Percentiles rank a stretch among this genome's conserved stretches.
Conservation (phyloP, 371 early-diverging fungal species). For the Syncephalastrum monosporum region DNA sequence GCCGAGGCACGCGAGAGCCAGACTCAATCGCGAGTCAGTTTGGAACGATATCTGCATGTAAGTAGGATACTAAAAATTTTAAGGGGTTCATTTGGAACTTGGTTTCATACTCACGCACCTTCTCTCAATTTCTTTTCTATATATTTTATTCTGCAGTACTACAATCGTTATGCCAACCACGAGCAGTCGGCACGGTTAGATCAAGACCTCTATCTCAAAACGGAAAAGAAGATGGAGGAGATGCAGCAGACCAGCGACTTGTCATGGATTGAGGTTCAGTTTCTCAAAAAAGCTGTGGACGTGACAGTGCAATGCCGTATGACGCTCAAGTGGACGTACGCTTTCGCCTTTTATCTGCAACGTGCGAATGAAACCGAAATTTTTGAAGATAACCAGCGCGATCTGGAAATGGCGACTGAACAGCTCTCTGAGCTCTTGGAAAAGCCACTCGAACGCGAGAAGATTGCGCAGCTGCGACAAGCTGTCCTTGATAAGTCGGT, state of each 20-base stretch:
- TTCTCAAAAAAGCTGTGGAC: slow-evolving; percentile 90
- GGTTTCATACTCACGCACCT: too few species aligned
- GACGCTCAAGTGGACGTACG: slow-evolving; percentile 96
- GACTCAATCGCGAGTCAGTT: slow-evolving; percentile 81
- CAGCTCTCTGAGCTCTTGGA: slow-evolving; percentile 87
- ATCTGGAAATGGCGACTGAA: slow-evolving; percentile 95
- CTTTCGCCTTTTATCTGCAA: slow-evolving; percentile 92
- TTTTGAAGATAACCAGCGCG: slow-evolving; percentile 96
- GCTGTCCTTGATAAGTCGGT: slow-evolving; percentile 80
- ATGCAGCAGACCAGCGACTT: slow-evolving; percentile 87
- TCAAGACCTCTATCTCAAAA: slow-evolving; percentile 81
- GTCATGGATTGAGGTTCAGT: slow-evolving; percentile 99
- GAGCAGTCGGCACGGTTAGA: slow-evolving; percentile 92
- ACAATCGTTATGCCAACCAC: slow-evolving; percentile 96
- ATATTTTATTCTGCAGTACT: slow-evolving; percentile 63
- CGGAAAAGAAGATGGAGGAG: slow-evolving; percentile 95
- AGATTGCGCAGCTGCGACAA: slow-evolving; percentile 75
- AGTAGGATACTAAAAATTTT: slow-evolving; percentile 18
- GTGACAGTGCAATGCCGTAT: slow-evolving; percentile 83
- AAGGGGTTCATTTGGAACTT: neutral
- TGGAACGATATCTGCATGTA: slow-evolving; percentile 95
- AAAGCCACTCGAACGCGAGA: slow-evolving; percentile 71
- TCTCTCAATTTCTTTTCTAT: too few species aligned
- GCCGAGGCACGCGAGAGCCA: slow-evolving; percentile 80
- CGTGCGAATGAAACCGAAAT: slow-evolving; percentile 85